A percentile compares a stretch with the other conserved stretches of the same genome.
These are phyloP conservation scores for Monilinia fructicola DNA, from an alignment of 2,329 filamentous ascomycete species.

Conservation along the genomic window DNA sequence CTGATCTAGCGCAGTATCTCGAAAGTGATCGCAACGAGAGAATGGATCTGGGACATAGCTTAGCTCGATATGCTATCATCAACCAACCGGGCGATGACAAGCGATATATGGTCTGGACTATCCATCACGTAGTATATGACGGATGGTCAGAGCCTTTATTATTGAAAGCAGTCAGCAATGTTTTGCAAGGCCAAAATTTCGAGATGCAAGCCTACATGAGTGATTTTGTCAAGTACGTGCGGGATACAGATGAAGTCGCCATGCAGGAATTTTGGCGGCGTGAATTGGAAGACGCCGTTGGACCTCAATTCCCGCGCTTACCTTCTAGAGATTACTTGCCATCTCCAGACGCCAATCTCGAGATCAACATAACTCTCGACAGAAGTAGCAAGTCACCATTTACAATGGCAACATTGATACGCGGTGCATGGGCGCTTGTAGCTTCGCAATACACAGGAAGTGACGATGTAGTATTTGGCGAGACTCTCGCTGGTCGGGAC, in stretches of 20 bases:
- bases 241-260: constrained; percentile 40
- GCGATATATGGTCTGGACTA: constrained; percentile 51
- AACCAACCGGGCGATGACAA: constrained; percentile 28
- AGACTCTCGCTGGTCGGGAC: constrained; percentile 47
- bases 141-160: constrained; percentile 49
- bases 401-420: constrained; percentile 33
- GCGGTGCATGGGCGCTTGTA: constrained; percentile 45
- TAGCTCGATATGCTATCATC: constrained; percentile 34
- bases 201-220: constrained; percentile 44
- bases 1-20: constrained; percentile 32
- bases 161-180: constrained; percentile 35
- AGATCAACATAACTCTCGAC: constrained; percentile 42
- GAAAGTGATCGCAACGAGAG: constrained; percentile 27
- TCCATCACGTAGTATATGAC: constrained; percentile 58
- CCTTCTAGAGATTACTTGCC: constrained; percentile 48
- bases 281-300: constrained; percentile 47
- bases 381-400: constrained; percentile 23
- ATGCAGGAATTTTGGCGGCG: constrained; percentile 48
- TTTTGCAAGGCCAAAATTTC: constrained; percentile 30
- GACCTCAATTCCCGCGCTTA: constrained; percentile 51
- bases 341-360: constrained; percentile 47
- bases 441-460: constrained; percentile 43
- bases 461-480: constrained; percentile 47
- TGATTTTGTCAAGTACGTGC: constrained; percentile 51
- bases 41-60: constrained; percentile 37